These are phyloP conservation scores for Bonnemaisonia californica DNA, from an alignment of 31 red algal species.

Conservation along the genomic window DNA sequence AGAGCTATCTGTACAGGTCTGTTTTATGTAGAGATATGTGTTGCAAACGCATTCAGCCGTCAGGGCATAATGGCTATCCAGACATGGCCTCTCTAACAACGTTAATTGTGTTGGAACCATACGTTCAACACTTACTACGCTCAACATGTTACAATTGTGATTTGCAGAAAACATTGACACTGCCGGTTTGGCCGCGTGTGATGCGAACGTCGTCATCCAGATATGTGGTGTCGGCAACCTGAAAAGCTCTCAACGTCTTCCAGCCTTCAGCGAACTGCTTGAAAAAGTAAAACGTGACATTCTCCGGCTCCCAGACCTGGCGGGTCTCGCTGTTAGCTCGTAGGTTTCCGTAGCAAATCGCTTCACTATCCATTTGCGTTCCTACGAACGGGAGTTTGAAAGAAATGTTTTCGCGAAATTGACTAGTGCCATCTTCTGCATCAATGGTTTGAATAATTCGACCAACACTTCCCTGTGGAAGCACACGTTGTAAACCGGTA, in stretches of 20 bases:
- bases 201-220: conserved; percentile 51
- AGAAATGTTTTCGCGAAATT: conserved; percentile 23
- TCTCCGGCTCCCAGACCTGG: conserved; percentile 52
- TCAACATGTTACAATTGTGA: neutral
- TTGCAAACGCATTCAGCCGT: too few species aligned
- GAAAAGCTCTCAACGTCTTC: conserved; percentile 59
- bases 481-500: conserved; percentile 40
- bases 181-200: conserved; percentile 58
- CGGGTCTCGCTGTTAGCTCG: conserved; percentile 31
- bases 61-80: too few species aligned
- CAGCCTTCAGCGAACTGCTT: conserved; percentile 54
- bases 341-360: conserved; percentile 25
- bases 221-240: conserved; percentile 50
- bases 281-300: conserved; percentile 35
- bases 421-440: conserved; percentile 35
- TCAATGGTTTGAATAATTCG: conserved; percentile 36
- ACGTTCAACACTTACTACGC: neutral
- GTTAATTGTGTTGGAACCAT: too few species aligned
- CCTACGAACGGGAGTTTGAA: conserved; percentile 49
- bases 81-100: too few species aligned
- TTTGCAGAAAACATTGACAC: conserved; percentile 39
- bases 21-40: too few species aligned
- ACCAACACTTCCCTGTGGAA: conserved; percentile 39
- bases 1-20: too few species aligned
- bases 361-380: conserved; percentile 7